phyloP scores from a whole-genome alignment of 1,139 yeast species.

The Candida frijolesensis region DNA sequence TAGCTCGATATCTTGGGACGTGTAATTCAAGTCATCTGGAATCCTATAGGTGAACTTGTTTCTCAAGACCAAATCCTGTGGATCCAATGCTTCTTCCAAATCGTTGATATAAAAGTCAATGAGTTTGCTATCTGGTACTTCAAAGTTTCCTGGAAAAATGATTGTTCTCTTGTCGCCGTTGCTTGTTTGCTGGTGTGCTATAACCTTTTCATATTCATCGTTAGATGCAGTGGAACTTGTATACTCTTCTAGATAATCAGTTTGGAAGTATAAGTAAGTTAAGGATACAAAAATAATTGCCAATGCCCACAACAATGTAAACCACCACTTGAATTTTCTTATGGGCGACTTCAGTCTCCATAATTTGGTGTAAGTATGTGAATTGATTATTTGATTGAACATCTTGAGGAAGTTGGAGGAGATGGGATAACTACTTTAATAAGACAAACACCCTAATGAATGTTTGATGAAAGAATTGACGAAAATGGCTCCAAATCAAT shows the following conservation, averaged over 20 bases:
- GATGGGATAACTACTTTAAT: neutral
- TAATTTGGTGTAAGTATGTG: neutral
- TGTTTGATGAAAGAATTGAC: neutral
- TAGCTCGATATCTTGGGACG: neutral
- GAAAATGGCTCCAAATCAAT: too few relatives aligned
- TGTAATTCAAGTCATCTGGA: neutral
- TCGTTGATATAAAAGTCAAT: neutral
- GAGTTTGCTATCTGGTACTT: neutral
- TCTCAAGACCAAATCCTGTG: conserved; percentile 3
- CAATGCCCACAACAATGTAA: neutral
- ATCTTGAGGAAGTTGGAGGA: neutral
- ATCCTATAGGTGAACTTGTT: neutral
- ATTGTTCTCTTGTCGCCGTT: neutral
- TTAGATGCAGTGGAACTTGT: too few relatives aligned
- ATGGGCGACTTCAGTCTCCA: too few relatives aligned
- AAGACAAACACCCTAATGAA: neutral
- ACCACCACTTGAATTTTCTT: neutral
- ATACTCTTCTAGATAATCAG: neutral
- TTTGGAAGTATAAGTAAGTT: neutral
- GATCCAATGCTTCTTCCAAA: conserved; percentile 3
- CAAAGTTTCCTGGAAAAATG: conserved; percentile 3
- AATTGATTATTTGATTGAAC: neutral
- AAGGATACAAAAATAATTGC: neutral
- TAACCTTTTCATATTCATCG: neutral
- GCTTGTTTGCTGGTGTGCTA: neutral